Base-by-base conservation (phyloP, 2,329 filamentous ascomycete genomes). In the Trichoderma guizhouense region DNA sequence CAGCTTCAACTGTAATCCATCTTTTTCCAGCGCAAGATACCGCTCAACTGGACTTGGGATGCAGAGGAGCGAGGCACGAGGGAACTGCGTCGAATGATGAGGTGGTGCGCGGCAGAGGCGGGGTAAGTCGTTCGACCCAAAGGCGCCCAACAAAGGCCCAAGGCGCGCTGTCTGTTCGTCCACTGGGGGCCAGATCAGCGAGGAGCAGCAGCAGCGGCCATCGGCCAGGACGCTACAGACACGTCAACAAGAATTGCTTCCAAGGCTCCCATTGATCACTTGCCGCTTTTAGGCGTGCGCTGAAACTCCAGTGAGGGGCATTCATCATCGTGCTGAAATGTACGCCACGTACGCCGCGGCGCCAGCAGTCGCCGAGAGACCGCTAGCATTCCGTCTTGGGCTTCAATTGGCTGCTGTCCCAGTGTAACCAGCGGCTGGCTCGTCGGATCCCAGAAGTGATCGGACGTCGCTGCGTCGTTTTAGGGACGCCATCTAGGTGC, bases 281-380 rank as follows among this genome's bases (percentile, higher is more conserved):
- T 69, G 58, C 71, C 64, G 64, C 71, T 72, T 72, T 69, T 72
- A 72, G 64, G 63, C 71, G 62, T 65, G 63, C 71, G 62, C 71
- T 72, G 71, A 69, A 72, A 63, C 58, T 60, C 39, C 71, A 74
- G 73, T 69, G 74, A 70, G 74, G 65, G 70, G 36, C 55, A 26
- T 47, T 18, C 58, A 69, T 67, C 71, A 72, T 67, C 76, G 74
- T 77, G 74, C 76, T 77, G 76, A 77, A 60, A 77, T 69, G 55
- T 72, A 72, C 71, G 67, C 71, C 58, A 58, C 62, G n/a, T 62
- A 66, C 51, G 70, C 62, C 60, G 64, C 63, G 47, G 61, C 69
- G 61, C 68, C 51, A 62, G 43, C 51, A 58, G 39, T 61, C 57
- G 39, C 67, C 67, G 57, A 69, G 26, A 32, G 57, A 62, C 67